Evolutionary conservation across 148 eudicot genomes (phyloP), one percentile per base, ranked within the genome.

Genomic region (Persicaria tinctoria): DNA sequence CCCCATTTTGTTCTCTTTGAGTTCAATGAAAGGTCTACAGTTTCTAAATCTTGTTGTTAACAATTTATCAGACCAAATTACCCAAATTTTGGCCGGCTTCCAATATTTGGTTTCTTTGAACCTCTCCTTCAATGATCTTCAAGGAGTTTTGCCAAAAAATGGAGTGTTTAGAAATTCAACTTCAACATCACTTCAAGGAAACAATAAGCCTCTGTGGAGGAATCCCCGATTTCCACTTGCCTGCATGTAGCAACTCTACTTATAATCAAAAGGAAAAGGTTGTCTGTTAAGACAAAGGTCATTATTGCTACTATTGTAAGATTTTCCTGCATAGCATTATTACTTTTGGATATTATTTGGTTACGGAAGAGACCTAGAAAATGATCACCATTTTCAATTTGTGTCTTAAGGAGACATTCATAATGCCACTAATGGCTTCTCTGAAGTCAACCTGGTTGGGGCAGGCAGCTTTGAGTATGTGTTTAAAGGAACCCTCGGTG

Each of bases 181-280:
- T 18, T 77, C 1, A 8, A 12, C 53, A 5, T 73, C 71, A 17
- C 70, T 80, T 13, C 17, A 38, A 18, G 84, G 84, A 20, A 78
- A 81, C 38, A 17, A 5, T 5, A 64, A 50, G 14, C 83, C 83
- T 81, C 2, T 81, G 84, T 75, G 84, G 84, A 51, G 80, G 78
- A 6, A 70, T 75, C 7, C 41, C 72, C 3, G 6, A 72, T n/a
- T 74, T 78, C 23, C 53, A 75, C 0, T 18, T 81, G 16, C 80
- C 80, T 69, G 45, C 5, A 50, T 81, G 84, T 62, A 32, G 32
- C 0, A 20, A 20, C 23, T 20, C 23, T 20, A 20, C 23, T 20
- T 20, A 20, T 20, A 20, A 20, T n/a, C 46, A 27, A 18, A 13
- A 70, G 62, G 45, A 56, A 6, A 51, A 7, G 5, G 5, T 44